A percentile compares a stretch with the other conserved stretches of the same genome.
Conservation (phyloP, 805 yeast species). For the Blastobotrys robertii region DNA sequence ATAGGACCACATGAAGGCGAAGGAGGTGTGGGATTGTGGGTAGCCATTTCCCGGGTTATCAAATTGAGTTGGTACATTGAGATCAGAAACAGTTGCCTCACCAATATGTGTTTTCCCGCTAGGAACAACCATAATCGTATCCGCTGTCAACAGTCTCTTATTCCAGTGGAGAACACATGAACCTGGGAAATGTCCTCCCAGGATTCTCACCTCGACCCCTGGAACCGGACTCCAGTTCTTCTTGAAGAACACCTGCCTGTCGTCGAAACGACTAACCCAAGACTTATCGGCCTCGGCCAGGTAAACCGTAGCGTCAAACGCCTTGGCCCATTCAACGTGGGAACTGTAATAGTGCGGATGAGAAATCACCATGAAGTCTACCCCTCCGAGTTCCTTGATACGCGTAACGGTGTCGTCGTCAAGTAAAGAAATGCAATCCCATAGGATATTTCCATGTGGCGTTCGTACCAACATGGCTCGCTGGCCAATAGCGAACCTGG, state of each 20-base stretch:
- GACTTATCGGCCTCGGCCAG: constrained; percentile 3
- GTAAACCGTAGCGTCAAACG: constrained; percentile 12
- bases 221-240: no score
- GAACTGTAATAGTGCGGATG: constrained; percentile 16
- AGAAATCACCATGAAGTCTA: constrained; percentile 13
- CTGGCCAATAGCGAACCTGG: constrained; percentile 16
- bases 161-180: constrained; percentile 12
- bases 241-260: no score
- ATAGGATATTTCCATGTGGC: constrained; percentile 12
- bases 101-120: constrained; percentile 10
- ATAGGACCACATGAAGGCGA: constrained; percentile 16
- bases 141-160: constrained; percentile 12
- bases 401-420: no score
- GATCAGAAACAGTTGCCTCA: no score
- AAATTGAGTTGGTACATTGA: no score
- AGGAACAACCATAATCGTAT: constrained; percentile 12
- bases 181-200: constrained; percentile 16
- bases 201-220: constrained; percentile 4
- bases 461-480: constrained; percentile 14
- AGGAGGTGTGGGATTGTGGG: constrained; percentile 6
- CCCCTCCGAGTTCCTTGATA: constrained; percentile 4
- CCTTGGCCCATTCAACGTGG: constrained; percentile 16
- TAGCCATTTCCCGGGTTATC: no score
- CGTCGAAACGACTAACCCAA: no score
- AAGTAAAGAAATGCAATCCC: constrained; percentile 11